These are phyloP conservation scores for Candolleomyces aberdarensis DNA, from an alignment of 768 basidiomycete genomes.

Conservation along the genomic window DNA sequence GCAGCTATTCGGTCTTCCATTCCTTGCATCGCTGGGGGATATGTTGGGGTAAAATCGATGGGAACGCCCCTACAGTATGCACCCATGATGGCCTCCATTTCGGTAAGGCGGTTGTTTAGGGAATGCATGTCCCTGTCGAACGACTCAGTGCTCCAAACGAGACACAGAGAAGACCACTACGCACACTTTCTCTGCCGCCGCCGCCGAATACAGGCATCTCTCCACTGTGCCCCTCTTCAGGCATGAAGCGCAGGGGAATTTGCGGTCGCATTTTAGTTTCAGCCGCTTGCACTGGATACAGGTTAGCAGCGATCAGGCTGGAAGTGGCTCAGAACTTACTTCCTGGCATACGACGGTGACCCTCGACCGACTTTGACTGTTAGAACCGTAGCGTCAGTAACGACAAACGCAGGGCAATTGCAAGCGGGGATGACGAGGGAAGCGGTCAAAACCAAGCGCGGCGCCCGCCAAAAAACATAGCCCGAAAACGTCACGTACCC, in stretches of 20 bases:
- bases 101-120: slow-evolving; percentile 74
- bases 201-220: slow-evolving; percentile 75
- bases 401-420: background rate
- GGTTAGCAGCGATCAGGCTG: slow-evolving; percentile 5
- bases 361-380: slow-evolving; percentile 12
- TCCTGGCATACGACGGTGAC: slow-evolving; percentile 19
- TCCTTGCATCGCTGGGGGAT: slow-evolving; percentile 21
- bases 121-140: slow-evolving; percentile 69
- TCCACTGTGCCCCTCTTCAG: slow-evolving; percentile 73
- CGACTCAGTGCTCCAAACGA: slow-evolving; percentile 1
- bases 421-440: background rate
- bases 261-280: slow-evolving; percentile 82
- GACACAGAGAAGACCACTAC: slow-evolving; percentile 21
- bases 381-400: background rate
- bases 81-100: slow-evolving; percentile 60
- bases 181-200: slow-evolving; percentile 83
- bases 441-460: background rate
- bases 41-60: slow-evolving; percentile 34
- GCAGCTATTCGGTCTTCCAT: background rate
- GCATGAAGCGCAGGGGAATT: slow-evolving; percentile 74
- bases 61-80: slow-evolving; percentile 42
- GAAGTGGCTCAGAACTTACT: slow-evolving; percentile 5
- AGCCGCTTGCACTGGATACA: slow-evolving; percentile 75
- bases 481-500: too few relatives aligned
- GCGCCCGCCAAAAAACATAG: too few relatives aligned